Base-by-base conservation (phyloP, 257 asterid genomes). In the Solanum rostratum region DNA sequence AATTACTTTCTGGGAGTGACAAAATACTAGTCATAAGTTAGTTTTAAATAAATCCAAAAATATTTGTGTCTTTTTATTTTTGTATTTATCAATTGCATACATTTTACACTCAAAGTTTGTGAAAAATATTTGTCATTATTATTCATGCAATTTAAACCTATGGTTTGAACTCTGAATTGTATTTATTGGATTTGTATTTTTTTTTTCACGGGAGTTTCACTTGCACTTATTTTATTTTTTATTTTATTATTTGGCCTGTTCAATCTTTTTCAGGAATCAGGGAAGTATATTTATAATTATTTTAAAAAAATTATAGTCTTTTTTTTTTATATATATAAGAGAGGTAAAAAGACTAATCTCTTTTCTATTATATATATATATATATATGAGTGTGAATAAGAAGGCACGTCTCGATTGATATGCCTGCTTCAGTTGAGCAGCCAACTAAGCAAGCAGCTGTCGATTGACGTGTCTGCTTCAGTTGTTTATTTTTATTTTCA, bases 1-100 rank as follows among this genome's bases (percentile, higher is more conserved):
- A 82, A 6, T 66, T 53, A 60, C 87, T 66, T 81, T 88, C 80
- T 66, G 73, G 80, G 57, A 73, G 80, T 43, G 80, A 73, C 57
- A 73, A 73, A 73, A 22, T n/a, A 73, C 80, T n/a, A 73, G 60
- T 7, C 60, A 74, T 74, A 68, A 45, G 15, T 16, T 46, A 6
- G 81, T 46, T 46, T 49, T 46, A 46, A 49, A 27, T 76, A 68
- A 76, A 76, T 24, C 62, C 62, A 76, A 76, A 76, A 49, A 24
- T 27, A 76, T 24, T 24, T 76, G 2, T 60, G 43, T 3, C n/a
- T 66, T 45, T 52, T 15, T 15, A 10, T n/a, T 9, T 52, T 79
- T 79, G 83, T 60, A 39, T 81, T 33, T 24, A 37, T 33, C 49
- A 57, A 22, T 54, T 57, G 20, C 53, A 41, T 53, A 62, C 46